phyloP scores from a whole-genome alignment of 1,139 yeast genomes.

The Geotrichum klebahnii region DNA sequence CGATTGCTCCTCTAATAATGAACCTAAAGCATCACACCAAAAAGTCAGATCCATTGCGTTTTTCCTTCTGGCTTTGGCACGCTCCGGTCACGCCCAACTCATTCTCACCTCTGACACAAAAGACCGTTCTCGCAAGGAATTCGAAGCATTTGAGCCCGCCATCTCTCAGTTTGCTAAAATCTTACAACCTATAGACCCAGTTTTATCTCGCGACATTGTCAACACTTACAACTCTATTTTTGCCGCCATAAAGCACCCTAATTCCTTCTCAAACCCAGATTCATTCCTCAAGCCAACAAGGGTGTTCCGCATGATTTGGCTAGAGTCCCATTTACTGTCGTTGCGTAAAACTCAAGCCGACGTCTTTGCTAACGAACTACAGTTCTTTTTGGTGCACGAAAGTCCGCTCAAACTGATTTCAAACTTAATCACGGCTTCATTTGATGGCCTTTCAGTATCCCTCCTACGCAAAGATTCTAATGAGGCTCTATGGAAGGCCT shows the following conservation, averaged over 20 bases:
- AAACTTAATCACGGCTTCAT: conserved; percentile 37
- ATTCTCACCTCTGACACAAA: conserved; percentile 7
- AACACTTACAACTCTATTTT: conserved; percentile 9
- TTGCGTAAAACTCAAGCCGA: conserved; percentile 28
- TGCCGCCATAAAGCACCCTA: conserved; percentile 17
- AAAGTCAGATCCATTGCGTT: conserved; percentile 11
- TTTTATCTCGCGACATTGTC: conserved; percentile 7
- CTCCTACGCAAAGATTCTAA: conserved; percentile 32
- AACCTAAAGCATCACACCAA: conserved; percentile 7
- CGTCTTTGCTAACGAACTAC: conserved; percentile 31
- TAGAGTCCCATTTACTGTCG: conserved; percentile 33
- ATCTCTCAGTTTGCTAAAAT: conserved; percentile 6
- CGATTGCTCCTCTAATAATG: conserved; percentile 10
- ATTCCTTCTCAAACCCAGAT: conserved; percentile 10
- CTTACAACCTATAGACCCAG: conserved; percentile 9
- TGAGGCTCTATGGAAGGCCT: conserved; percentile 33
- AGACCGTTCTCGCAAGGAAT: conserved; percentile 12
- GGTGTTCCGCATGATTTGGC: conserved; percentile 36
- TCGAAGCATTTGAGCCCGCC: conserved; percentile 11
- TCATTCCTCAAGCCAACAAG: conserved; percentile 27
- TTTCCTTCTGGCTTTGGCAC: conserved; percentile 14
- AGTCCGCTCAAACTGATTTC: conserved; percentile 32
- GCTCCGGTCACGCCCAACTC: conserved; percentile 13
- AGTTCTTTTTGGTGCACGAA: conserved; percentile 32
- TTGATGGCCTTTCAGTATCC: conserved; percentile 39